Base-by-base conservation (phyloP, 2,329 filamentous ascomycete species). In the Pseudogymnoascus sp. region DNA sequence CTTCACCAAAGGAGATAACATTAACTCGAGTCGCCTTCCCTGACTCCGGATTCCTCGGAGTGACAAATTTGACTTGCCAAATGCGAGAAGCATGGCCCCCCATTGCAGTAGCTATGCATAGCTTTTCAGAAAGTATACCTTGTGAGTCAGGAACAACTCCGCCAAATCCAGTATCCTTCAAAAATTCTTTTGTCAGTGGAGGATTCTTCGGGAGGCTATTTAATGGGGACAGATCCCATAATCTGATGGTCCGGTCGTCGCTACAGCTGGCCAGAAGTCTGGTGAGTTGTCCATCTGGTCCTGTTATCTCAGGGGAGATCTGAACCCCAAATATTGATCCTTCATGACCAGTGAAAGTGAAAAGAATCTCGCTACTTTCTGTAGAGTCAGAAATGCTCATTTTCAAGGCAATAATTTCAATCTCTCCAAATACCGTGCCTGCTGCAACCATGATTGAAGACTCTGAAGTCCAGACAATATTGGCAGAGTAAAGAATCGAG, bases 401-500 rank as follows among this genome's bases (percentile, higher is more conserved):
- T 28, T 2, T 66, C 94, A 94, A 97, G 14, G 96, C 82, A 37
- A 97, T 79, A 6, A 99, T 89, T 73, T 96, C 91, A 4, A 97
- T 88, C 72, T 97, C 92, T 2, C 94, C 94, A 74, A 97, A 97
- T 1, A 93, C 91, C 0, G 94, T 97, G 1, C 94, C 94, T 2
- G 89, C 89, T 6, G 91, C 90, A 58, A 97, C 82, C 18, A 97
- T 79, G 50, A 96, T 77, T 59, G 78, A 77, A 47, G 78, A 76
- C 5, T 73, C 60, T 6, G 80, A 79, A 6, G 85, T 74, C 80
- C 87, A 90, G 38, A 79, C 75, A 16, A 96, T 73, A 68, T 89
- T 84, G 4, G 91, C 93, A 14, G 91, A 90, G 73, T 96, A 99
- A 6, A 99, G 79, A 60, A 96, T 91, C 1, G 91, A 93, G 43